Evolutionary conservation across 2,329 filamentous ascomycete species (phyloP).

Genomic region (Claviceps pazoutovae): DNA sequence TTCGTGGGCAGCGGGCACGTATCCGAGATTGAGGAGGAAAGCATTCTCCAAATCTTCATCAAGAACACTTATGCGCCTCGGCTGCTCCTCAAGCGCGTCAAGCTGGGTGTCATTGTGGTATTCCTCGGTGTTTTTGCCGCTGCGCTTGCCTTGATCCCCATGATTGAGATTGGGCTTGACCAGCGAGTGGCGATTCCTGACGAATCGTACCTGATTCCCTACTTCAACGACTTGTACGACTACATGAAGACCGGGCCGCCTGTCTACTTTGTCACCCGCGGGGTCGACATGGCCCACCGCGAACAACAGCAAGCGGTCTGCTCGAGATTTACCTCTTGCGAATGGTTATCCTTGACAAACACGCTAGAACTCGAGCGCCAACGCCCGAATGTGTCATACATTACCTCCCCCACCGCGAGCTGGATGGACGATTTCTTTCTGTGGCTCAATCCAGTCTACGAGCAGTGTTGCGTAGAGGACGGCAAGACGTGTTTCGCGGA

Average conservation of each 20-base stretch:
- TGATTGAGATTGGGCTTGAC: slow-evolving; percentile 76
- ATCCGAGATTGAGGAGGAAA: slow-evolving; percentile 72
- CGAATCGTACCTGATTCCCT: slow-evolving; percentile 87
- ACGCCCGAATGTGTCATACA: slow-evolving; percentile 73
- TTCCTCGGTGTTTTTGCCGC: slow-evolving; percentile 84
- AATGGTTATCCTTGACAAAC: slow-evolving; percentile 71
- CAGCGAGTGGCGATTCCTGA: slow-evolving; percentile 89
- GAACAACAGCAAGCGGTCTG: slow-evolving; percentile 74
- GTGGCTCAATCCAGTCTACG: slow-evolving; percentile 79
- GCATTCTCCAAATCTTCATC: slow-evolving; percentile 72
- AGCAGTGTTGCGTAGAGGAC: slow-evolving; percentile 57
- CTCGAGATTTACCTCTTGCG: slow-evolving; percentile 79
- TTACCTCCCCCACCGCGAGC: slow-evolving; percentile 75
- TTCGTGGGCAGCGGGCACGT: slow-evolving; percentile 39
- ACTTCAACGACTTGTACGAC: slow-evolving; percentile 89
- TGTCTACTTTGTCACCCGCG: slow-evolving; percentile 85
- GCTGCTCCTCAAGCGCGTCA: slow-evolving; percentile 67
- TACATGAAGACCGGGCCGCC: slow-evolving; percentile 88
- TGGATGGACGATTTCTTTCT: slow-evolving; percentile 96
- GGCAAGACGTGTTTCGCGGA: slow-evolving; percentile 64
- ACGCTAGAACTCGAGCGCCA: slow-evolving; percentile 91
- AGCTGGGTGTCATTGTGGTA: slow-evolving; percentile 58
- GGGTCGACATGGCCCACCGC: slow-evolving; percentile 65
- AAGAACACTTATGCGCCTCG: slow-evolving; percentile 76
- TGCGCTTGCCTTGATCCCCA: slow-evolving; percentile 70